Evolutionary conservation across 202 grass and related monocot genomes (phyloP).

Genomic region (Hordeum pubiflorum): DNA sequence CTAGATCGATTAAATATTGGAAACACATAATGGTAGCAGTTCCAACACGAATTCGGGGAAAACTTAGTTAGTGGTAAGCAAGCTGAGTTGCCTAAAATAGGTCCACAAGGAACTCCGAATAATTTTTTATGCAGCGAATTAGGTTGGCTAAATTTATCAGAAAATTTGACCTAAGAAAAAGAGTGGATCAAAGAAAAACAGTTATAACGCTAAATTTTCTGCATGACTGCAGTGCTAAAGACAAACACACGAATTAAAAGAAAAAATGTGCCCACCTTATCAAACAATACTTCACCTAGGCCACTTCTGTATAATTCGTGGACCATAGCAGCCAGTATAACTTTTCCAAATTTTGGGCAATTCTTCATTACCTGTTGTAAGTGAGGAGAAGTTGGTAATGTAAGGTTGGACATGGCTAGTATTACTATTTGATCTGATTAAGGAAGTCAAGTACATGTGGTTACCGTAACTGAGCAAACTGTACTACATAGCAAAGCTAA

Average conservation of each 20-base stretch:
- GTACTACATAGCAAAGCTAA: neutral
- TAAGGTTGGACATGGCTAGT: constrained; percentile 4
- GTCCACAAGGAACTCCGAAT: neutral
- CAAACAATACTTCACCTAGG: constrained; percentile 77
- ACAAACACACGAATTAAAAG: neutral
- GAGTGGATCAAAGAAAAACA: neutral
- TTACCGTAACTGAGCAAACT: neutral
- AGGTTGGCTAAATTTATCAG: neutral
- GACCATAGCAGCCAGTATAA: constrained; percentile 91
- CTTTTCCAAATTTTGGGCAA: constrained; percentile 77
- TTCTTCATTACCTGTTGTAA: constrained; percentile 77
- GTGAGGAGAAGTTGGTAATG: neutral
- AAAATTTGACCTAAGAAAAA: neutral
- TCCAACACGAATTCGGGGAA: neutral
- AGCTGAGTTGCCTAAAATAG: neutral
- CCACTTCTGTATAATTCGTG: constrained; percentile 85
- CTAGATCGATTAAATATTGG: neutral
- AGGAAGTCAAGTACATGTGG: neutral
- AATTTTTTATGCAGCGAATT: neutral
- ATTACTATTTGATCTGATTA: constrained; percentile 8
- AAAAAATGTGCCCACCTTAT: constrained; percentile 58
- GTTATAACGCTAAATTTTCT: neutral
- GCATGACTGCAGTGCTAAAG: constrained; percentile 6
- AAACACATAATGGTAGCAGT: neutral
- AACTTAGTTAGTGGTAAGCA: neutral